These are phyloP conservation scores for Chrysoporthe austroafricana DNA, from an alignment of 2,329 filamentous ascomycete genomes.

Conservation along the genomic window DNA sequence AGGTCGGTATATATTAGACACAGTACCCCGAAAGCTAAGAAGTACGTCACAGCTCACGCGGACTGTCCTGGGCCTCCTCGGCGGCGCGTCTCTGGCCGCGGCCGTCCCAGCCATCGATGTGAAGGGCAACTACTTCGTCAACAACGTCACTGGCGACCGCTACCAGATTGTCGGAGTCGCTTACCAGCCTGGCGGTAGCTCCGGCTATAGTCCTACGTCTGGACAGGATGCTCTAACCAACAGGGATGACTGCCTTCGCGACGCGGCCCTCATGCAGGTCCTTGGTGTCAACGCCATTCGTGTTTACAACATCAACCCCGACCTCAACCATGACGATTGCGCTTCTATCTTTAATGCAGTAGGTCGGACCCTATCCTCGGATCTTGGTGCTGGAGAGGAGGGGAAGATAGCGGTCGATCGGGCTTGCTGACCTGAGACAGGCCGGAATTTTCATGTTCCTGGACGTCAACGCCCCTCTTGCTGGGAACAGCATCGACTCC, in stretches of 20 bases:
- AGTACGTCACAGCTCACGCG: constrained; percentile 16
- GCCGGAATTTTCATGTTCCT: constrained; percentile 72
- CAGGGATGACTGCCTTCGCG: constrained; percentile 61
- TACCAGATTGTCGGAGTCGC: constrained; percentile 71
- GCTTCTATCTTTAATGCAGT: constrained; percentile 69
- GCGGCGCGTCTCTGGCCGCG: constrained; percentile 53
- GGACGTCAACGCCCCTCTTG: constrained; percentile 68
- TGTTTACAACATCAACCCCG: constrained; percentile 69
- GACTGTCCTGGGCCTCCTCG: constrained; percentile 16
- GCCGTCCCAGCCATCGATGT: constrained; percentile 63
- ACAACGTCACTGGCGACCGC: constrained; percentile 59
- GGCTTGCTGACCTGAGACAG: constrained; percentile 33
- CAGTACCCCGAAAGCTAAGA: no score
- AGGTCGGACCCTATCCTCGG: constrained; percentile 29
- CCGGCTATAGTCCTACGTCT: constrained; percentile 59
- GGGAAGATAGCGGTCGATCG: neutral
- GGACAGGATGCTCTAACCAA: constrained; percentile 65
- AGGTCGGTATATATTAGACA: neutral
- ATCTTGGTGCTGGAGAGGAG: neutral
- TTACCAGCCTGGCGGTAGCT: constrained; percentile 70
- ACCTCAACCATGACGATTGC: constrained; percentile 69
- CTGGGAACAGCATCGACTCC: constrained; percentile 61
- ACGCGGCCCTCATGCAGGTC: constrained; percentile 68
- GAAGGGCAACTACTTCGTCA: constrained; percentile 62
- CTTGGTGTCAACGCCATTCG: constrained; percentile 70